Evolutionary conservation across 2,329 filamentous ascomycete species (phyloP), one percentile per base, ranked within the genome.

Genomic region (Thielaviopsis euricoi): DNA sequence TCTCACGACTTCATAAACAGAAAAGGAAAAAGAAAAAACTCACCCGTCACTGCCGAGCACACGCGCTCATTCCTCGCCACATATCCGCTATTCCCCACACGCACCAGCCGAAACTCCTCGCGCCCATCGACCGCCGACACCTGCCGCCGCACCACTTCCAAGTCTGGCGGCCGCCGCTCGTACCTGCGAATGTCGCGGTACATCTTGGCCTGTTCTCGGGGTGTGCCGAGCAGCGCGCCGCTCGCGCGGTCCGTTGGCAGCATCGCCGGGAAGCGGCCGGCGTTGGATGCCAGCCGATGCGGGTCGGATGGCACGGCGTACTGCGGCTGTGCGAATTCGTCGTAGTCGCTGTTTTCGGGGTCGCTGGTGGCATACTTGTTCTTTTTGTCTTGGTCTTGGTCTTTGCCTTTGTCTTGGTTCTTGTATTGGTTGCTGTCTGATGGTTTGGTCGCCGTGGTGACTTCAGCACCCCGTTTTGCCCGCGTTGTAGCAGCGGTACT

Each of bases 181-280:
- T 57, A 60, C 22, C 33, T 22, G 37, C 33, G 25, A 6, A 43
- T 22, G 29, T 54, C 58, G 10, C 55, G 55, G 52, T 60, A 60
- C 58, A 60, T 60, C 43, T 40, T 48, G 17, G 55, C 58, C 58
- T 60, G 58, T 43, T 57, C 58, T n/a, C 43, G 22, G 15, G 52
- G n/a, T 10, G 54, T 52, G 22, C 58, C 58, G 1, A 60, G 55
- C 21, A 33, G 37, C 10, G 26, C 33, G 10, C 58, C 58, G 21
- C 37, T 60, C 21, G 19, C 23, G 2, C 29, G 23, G 26, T 60
- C 22, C 12, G 26, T 23, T 26, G 58, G 58, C 19, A 60, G 46
- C 13, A 55, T 50, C 12, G 40, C 50, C 17, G 58, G 55, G 19
- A 54, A 40, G 3, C 55, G 58, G 40, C 40, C 50, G 17, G 26